Conservation (phyloP, 192 early-diverging fungal genomes). For the Coemansia sp. region DNA sequence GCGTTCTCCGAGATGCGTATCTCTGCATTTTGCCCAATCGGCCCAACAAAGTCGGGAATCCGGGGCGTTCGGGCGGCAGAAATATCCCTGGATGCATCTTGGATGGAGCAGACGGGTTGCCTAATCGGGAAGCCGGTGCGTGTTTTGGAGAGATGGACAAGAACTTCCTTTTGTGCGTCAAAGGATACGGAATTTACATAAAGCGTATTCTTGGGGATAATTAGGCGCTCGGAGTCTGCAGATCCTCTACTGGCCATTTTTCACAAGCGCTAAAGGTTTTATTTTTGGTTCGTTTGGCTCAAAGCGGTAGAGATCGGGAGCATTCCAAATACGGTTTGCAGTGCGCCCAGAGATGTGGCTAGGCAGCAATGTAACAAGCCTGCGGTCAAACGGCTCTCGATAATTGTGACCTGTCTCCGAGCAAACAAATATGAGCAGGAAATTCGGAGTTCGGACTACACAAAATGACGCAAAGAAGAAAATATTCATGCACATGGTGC, state of each 20-base stretch:
- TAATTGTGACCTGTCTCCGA: background rate
- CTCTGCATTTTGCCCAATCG: too few relatives aligned
- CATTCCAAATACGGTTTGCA: background rate
- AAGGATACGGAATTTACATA: slow-evolving; percentile 1
- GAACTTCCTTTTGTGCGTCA: background rate
- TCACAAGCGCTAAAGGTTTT: background rate
- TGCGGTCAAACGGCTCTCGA: background rate
- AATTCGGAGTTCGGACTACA: slow-evolving; percentile 16
- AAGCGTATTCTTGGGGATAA: background rate
- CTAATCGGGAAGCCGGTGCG: background rate
- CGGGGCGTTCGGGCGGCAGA: too few relatives aligned
- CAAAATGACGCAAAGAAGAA: too few relatives aligned
- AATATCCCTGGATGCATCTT: too few relatives aligned
- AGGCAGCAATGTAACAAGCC: background rate
- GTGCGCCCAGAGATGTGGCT: background rate
- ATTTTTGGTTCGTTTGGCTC: too few relatives aligned
- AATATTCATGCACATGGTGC: too few relatives aligned
- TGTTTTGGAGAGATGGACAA: background rate
- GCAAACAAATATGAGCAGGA: background rate
- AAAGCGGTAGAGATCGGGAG: too few relatives aligned
- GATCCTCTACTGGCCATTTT: slow-evolving; percentile 1
- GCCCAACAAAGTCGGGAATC: too few relatives aligned
- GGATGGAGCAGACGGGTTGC: too few relatives aligned
- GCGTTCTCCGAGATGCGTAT: too few relatives aligned
- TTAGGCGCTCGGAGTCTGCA: slow-evolving; percentile 23